Evolutionary conservation across 208 protist species (phyloP), one percentile per base, ranked within the genome.

Genomic region (Vickermania ingenoplastis): DNA sequence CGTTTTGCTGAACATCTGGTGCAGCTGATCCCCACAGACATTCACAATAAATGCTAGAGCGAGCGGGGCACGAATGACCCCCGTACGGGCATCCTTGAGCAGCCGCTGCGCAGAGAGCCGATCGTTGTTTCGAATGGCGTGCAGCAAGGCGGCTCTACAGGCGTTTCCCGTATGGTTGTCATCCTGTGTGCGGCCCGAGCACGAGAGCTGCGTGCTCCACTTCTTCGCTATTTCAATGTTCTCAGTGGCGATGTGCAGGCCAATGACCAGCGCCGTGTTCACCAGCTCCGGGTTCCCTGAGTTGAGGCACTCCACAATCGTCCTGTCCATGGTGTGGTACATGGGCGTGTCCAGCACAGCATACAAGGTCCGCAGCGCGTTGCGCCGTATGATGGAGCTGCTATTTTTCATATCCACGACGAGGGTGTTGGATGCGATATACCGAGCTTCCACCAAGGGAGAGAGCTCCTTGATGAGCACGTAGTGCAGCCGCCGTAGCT

Each of bases 391-490:
- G 3, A 93, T 61, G 64, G 98, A 96, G 30, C 88, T 95, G 51
- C 83, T 81, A 36, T 65, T 81, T 59, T 92, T 99, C 62, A 99
- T 98, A 77, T 99, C 98, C 63, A 92, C 96, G 65, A 92, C 97
- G 28, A 99, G 86, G n/a, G 92, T 97, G 61, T 91, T 95, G 22
- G 92, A 97, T 7, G 97, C 94, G 51, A 99, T 99, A 65, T 99
- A 98, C 56, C 96, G 89, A 69, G 99, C 91, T 55, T 98, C 92
- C 17, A 96, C 88, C 1, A 80, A 58, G 1, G 86, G 82, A 51
- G 82, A 81, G 7, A 99, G 87, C 65, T 99, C 97, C 73, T 99
- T 99, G 71, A 99, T 88, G 27, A 98, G 69, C 1, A 99, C 75
- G 74, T 99, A 99, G 55, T 99, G 82, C 68, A 99, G 69, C 11